A percentile compares a stretch with the other conserved stretches of the same genome.
These are phyloP conservation scores for Eucalyptus cladocalyx DNA, from an alignment of 345 rosid species.

Conservation along the genomic window DNA sequence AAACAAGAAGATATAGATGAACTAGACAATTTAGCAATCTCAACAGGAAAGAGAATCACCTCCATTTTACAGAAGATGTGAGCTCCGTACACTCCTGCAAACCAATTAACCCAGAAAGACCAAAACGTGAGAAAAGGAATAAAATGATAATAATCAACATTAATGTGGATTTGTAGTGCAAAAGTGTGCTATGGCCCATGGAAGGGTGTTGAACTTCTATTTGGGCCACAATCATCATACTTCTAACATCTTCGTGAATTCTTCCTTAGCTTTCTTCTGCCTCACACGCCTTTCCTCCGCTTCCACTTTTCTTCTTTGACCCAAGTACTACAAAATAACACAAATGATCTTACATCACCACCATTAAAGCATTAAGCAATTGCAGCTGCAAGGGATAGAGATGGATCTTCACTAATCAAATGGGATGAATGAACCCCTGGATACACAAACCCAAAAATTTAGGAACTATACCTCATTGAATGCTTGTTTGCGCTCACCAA, in stretches of 20 bases:
- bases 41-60: conserved; percentile 19
- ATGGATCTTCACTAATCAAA: neutral
- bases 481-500: conserved; percentile 97
- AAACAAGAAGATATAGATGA: neutral
- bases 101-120: conserved; percentile 4
- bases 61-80: conserved; percentile 85
- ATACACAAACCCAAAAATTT: neutral
- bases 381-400: neutral
- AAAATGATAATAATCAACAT: neutral
- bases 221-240: conserved; percentile 18
- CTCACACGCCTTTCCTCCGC: conserved; percentile 93
- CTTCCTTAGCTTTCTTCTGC: conserved; percentile 94
- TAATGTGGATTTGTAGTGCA: neutral
- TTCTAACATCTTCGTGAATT: conserved; percentile 87
- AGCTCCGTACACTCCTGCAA: conserved; percentile 82
- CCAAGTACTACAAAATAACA: conserved; percentile 47
- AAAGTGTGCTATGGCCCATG: neutral
- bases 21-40: neutral
- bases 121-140: neutral
- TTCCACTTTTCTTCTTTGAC: conserved; percentile 90
- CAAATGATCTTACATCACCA: neutral
- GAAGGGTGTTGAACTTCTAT: neutral
- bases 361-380: neutral
- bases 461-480: conserved; percentile 71
- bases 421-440: neutral